Base-by-base conservation (phyloP, 2,329 filamentous ascomycete genomes). In the Colletotrichum orchidophilum region DNA sequence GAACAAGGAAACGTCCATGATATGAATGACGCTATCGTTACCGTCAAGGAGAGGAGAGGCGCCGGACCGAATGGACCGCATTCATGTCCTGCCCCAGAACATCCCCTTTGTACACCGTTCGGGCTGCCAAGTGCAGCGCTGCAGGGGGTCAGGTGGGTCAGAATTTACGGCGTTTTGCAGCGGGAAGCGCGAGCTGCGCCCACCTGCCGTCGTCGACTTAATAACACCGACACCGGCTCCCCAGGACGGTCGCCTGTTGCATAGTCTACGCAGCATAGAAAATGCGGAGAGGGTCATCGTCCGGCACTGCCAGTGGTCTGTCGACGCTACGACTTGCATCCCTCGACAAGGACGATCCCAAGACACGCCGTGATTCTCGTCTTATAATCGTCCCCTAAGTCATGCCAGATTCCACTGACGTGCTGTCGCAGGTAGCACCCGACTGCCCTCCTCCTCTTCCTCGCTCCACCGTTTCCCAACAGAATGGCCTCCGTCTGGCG, bases 301-400 rank as follows among this genome's bases (percentile, higher is more conserved):
- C 27, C 31, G 64, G 53, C 27, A 21, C 46, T 59, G 12, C 18
- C 59, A 63, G 68, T 68, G 64, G 64, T 55, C 58, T 46, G 39
- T n/a, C 39, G 39, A 46, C 39, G 39, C 39, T 50, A 58, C 69
- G 46, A 63, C 57, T 13, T 68, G 65, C 64, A 46, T 59, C 53
- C 46, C 18, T 42, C 64, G 42, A 71, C 69, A 71, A 71, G 69
- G 69, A 60, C 69, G 46, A 68, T 63, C 69, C 69, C 58, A 69
- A 69, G 65, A 59, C 58, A 68, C 8, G 33, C 53, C 58, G 21
- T 63, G 52, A 63, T 68, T 54, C 52, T 71, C 68, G 59, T 71
- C 69, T 69, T 63, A 69, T 71, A 63, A 69, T 60, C 59, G 59
- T 69, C 21, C 33, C 27, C 21, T n/a, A 68, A 63, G 58, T 63